Base-by-base conservation (phyloP, 352 stramenopile genomes). In the Phytophthora capsici region DNA sequence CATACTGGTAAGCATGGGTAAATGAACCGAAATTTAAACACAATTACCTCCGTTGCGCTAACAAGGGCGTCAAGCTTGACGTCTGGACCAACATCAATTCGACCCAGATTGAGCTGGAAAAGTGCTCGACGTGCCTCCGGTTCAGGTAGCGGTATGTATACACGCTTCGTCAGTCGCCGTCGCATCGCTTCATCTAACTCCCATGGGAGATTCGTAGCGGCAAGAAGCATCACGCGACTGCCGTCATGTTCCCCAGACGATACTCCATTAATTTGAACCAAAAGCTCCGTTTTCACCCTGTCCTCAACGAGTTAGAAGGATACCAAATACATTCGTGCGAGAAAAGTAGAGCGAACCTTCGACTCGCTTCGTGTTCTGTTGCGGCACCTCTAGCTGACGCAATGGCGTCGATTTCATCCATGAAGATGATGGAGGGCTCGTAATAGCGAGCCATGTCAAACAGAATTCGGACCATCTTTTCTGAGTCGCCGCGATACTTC, bases 361-460 rank as follows among this genome's bases (percentile, higher is more conserved):
- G 80, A 70, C 86, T 94, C 6, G 88, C 86, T 71, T 95, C 88
- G 64, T 95, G 88, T 48, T 95, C 88, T 32, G 89, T 86, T n/a
- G 79, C 83, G 30, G 77, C 79, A 16, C 88, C 87, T 58, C 87
- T 76, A 10, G 82, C 77, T 0, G 80, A 88, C 3, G 86, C 88
- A 37, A 98, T 96, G 1, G 96, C 93, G 63, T 99, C 97, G 51
- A 99, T 98, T 71, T 99, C 97, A 65, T 99, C 97, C 78, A 99
- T 97, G 70, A 99, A 99, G 44, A 99, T 98, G 52, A 98, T 99
- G 10, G 89, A 97, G 6, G 97, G 97, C 13, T 95, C 89, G 75
- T 99, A 98, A 71, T 98, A 98, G 12, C 96, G 87, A n/a, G 97
- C 97, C 87, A 99, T 98, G 40, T 99, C 96, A 64, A 99, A 99